These are phyloP conservation scores for Bonia amplexicaulis DNA, from an alignment of 176 grass and related monocot species.

Conservation along the genomic window DNA sequence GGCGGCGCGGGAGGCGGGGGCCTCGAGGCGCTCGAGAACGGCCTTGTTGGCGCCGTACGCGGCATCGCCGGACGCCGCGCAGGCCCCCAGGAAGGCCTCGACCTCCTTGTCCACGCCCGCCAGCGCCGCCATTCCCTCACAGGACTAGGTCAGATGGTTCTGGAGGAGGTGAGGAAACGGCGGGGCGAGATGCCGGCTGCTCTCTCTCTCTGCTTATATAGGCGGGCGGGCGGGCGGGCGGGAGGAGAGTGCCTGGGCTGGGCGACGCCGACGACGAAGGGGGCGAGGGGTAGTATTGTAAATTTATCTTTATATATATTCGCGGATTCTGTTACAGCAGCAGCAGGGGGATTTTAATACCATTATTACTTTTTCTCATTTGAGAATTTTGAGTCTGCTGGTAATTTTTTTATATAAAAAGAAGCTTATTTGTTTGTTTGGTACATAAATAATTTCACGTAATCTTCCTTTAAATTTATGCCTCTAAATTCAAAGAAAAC, in stretches of 20 bases:
- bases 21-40: slow-evolving; percentile 63
- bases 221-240: background rate
- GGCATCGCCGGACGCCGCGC: slow-evolving; percentile 68
- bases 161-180: background rate
- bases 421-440: too few relatives aligned
- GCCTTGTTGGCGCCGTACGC: slow-evolving; percentile 76
- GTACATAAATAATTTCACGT: background rate
- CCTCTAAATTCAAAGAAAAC: too few relatives aligned
- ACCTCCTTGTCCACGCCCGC: slow-evolving; percentile 24
- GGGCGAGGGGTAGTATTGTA: background rate
- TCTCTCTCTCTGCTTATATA: background rate
- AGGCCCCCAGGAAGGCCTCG: slow-evolving; percentile 65
- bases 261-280: background rate
- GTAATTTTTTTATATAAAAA: background rate
- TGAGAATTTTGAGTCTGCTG: background rate
- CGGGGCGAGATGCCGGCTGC: background rate
- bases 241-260: background rate
- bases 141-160: background rate
- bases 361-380: background rate
- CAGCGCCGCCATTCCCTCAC: background rate
- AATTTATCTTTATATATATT: background rate
- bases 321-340: background rate
- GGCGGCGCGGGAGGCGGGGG: slow-evolving; percentile 51
- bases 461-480: background rate
- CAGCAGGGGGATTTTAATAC: too few relatives aligned